phyloP scores from a whole-genome alignment of 2,329 filamentous ascomycete genomes.

The Ophiocordyceps polyrhachis-furcata region DNA sequence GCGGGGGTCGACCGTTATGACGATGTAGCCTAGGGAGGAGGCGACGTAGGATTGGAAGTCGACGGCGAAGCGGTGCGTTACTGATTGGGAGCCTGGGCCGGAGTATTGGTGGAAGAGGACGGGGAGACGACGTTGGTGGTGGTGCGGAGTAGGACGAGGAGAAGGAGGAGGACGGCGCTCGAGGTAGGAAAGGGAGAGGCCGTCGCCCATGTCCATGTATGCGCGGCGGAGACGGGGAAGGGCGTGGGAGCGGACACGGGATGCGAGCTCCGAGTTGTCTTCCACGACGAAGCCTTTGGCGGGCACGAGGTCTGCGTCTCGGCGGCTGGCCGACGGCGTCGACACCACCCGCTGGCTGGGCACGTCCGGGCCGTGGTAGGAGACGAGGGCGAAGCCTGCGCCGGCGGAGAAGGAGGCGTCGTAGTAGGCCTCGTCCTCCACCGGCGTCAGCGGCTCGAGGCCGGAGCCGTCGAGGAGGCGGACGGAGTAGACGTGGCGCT shows the following conservation, averaged over 20 bases:
- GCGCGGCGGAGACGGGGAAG: conserved; percentile 69
- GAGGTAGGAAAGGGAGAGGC: conserved; percentile 50
- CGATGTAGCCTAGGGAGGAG: conserved; percentile 71
- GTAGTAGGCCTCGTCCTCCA: conserved; percentile 58
- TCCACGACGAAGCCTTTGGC: conserved; percentile 43
- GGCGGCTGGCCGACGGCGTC: conserved; percentile 48
- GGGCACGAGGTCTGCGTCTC: conserved; percentile 48
- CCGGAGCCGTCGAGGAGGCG: conserved; percentile 55
- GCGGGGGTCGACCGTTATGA: conserved; percentile 84
- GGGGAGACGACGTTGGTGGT: conserved; percentile 60
- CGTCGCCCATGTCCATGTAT: conserved; percentile 63
- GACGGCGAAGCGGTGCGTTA: conserved; percentile 61
- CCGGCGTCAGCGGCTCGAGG: conserved; percentile 56
- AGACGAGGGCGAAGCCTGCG: conserved; percentile 67
- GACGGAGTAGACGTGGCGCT: conserved; percentile 84
- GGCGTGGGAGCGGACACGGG: conserved; percentile 55
- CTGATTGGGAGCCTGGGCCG: conserved; percentile 80
- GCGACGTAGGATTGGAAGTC: conserved; percentile 87
- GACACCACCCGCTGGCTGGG: conserved; percentile 84
- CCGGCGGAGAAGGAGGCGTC: conserved; percentile 65
- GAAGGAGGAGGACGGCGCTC: conserved; percentile 59
- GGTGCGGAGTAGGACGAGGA: no score
- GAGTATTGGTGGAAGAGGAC: conserved; percentile 93
- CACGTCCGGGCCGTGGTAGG: conserved; percentile 66
- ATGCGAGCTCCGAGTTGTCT: conserved; percentile 52